Base-by-base conservation (phyloP, 2,329 filamentous ascomycete species). In the Phaeosphaeriaceae sp. region DNA sequence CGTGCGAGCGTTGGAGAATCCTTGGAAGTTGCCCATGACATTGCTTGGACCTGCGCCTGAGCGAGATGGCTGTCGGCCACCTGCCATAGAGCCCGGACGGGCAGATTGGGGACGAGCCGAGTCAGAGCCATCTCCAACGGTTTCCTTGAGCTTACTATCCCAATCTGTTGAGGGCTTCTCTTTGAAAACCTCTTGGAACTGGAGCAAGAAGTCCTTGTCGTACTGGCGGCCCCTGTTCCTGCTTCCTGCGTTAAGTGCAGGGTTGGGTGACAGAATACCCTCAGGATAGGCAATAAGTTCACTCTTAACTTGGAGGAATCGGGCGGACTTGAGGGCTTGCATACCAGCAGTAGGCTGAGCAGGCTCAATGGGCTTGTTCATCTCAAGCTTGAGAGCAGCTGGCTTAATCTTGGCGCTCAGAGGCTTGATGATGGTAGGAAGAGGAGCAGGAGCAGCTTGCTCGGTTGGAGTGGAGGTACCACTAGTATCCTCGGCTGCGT, bases 81-180 rank as follows among this genome's bases (percentile, higher is more conserved):
- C 76, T 70, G 80, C 77, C 52, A 76, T 74, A 46, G 75, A 73
- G 32, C 81, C 77, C 15, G 79, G 68, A 79, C 67, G 88, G 79
- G 75, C 88, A 74, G 74, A 86, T 75, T 70, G 86, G 76, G 72
- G 83, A 4, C 74, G 88, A 79, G 76, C 90, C 77, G 85, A 84
- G 49, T 84, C 79, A 50, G 83, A 82, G 49, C 88, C 86, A 58
- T 96, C 92, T 49, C 93, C 93, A 60, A 99, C 74, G 79, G 88
- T 81, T 76, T 89, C 87, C 83, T 93, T 82, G 54, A 99, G 87
- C 68, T 94, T 92, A 59, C 87, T 82, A 69, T 95, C 89, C 85
- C 96, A 99, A 69, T 97, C 93, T 35, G 92, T 76, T 0, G 92
- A 96, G 12, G 94, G 94, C 77, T 97, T 95, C 80, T 99, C 94